Base-by-base conservation (phyloP, 768 basidiomycete genomes). In the Auriscalpium orientale region DNA sequence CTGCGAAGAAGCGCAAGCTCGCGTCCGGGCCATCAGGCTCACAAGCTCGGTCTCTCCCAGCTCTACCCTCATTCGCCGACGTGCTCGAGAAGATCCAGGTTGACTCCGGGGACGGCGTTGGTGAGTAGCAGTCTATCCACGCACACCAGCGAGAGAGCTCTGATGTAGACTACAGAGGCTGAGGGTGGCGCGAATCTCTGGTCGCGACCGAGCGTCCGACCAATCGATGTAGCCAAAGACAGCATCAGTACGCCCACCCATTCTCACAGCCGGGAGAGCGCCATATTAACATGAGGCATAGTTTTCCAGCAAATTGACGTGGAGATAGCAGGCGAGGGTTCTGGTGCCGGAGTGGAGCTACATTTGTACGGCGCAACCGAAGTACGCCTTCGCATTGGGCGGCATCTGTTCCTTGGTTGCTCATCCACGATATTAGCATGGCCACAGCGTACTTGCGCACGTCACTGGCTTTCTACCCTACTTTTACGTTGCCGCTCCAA, bases 271-370 rank as follows among this genome's bases (percentile, higher is more conserved):
- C 35, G 11, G 53, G 49, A 18, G n/a, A 10, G 33, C 43, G 8
- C 11, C 16, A 46, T 18, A 49, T 46, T 33, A 47, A 21, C 61
- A 13, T 22, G 8, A 9, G 22, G 5, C 36, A 10, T 56, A 95
- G 92, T 89, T 16, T 98, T 98, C 64, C 97, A 99, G 68, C 97
- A 98, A 70, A 95, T 95, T 56, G 97, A 98, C 60, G 78, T 98
- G 8, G 92, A 95, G 60, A 79, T 85, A 55, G 78, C 84, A 12
- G 71, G 71, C 5, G 78, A 79, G 35, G 65, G 65, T 8, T 68
- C 67, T 4, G 71, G 72, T 2, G 74, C 76, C 9, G 71, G 62
- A 11, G 71, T 83, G 5, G 70, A 72, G 54, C 63, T 83, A 15
- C 78, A 93, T 50, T 83, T 98, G 76, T 98, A 86, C 68, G 97